These are phyloP conservation scores for Clarireedia monteithiana DNA, from an alignment of 2,329 filamentous ascomycete species.

Conservation along the genomic window DNA sequence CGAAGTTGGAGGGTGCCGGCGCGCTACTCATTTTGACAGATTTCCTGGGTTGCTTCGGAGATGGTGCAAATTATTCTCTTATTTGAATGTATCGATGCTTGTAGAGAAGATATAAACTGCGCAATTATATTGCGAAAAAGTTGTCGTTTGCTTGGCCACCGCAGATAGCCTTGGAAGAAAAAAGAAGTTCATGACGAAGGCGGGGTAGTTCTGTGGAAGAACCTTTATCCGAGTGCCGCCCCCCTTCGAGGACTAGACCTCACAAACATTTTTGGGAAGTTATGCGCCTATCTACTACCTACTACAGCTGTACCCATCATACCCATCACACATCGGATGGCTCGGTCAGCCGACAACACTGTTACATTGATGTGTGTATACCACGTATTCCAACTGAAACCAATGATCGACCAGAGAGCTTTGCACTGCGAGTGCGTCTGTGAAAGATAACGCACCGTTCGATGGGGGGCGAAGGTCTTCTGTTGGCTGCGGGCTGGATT, in stretches of 20 bases:
- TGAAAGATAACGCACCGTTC: too few relatives aligned
- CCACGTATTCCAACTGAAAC: too few relatives aligned
- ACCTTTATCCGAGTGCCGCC: not conserved
- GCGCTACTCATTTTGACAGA: slow-evolving; percentile 16
- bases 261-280: not conserved
- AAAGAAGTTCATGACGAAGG: slow-evolving; percentile 6
- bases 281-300: too few relatives aligned
- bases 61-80: not conserved
- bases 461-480: too few relatives aligned
- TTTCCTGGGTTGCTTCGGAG: too few relatives aligned
- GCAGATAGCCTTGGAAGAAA: not conserved
- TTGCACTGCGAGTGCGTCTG: too few relatives aligned
- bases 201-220: not conserved
- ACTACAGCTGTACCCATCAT: not conserved
- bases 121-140: not conserved
- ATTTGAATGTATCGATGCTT: too few relatives aligned
- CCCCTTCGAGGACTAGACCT: not conserved
- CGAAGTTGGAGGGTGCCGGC: slow-evolving; percentile 34
- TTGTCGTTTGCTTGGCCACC: not conserved
- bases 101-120: too few relatives aligned
- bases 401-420: too few relatives aligned
- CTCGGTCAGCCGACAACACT: too few relatives aligned
- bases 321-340: not conserved
- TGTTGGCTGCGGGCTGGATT: too few relatives aligned
- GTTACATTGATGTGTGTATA: too few relatives aligned